Percentiles rank a stretch among this genome's conserved stretches.
Evolutionary conservation across 176 grass and related monocot species (phyloP).

Genomic region (Areca catechu): DNA sequence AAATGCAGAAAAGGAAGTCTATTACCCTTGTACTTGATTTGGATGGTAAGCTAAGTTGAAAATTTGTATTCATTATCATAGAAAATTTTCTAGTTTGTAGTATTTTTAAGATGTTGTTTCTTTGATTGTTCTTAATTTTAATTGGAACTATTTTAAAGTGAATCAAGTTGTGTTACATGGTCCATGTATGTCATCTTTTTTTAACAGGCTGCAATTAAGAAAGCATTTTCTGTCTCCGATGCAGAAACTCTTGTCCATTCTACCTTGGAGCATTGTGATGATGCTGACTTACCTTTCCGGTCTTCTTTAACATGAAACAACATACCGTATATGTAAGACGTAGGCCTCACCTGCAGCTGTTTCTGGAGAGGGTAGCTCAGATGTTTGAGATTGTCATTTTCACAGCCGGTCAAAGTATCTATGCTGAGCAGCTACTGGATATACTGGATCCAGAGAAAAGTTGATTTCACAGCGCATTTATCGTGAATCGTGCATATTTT

Average conservation of each 20-base stretch:
- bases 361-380: conserved; percentile 73
- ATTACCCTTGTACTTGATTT: conserved; percentile 99
- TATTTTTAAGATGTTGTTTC: neutral
- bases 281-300: conserved; percentile 68
- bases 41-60: conserved; percentile 55
- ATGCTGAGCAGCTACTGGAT: conserved; percentile 84
- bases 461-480: conserved; percentile 76
- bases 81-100: too few species aligned
- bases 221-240: neutral
- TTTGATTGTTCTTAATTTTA: neutral
- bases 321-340: conserved; percentile 82
- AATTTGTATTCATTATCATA: too few species aligned
- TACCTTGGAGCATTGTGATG: conserved; percentile 51
- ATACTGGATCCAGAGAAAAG: conserved; percentile 76
- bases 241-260: conserved; percentile 99
- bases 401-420: conserved; percentile 92
- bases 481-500: conserved; percentile 86
- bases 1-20: conserved; percentile 34
- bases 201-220: too few species aligned
- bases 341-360: conserved; percentile 77
- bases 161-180: too few species aligned
- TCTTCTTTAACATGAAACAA: conserved; percentile 81
- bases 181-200: too few species aligned
- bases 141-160: too few species aligned
- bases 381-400: conserved; percentile 96